Percentiles rank a stretch among this genome's conserved stretches.
Conservation (phyloP, 495 filamentous ascomycete genomes). For the Neurospora sp. region DNA sequence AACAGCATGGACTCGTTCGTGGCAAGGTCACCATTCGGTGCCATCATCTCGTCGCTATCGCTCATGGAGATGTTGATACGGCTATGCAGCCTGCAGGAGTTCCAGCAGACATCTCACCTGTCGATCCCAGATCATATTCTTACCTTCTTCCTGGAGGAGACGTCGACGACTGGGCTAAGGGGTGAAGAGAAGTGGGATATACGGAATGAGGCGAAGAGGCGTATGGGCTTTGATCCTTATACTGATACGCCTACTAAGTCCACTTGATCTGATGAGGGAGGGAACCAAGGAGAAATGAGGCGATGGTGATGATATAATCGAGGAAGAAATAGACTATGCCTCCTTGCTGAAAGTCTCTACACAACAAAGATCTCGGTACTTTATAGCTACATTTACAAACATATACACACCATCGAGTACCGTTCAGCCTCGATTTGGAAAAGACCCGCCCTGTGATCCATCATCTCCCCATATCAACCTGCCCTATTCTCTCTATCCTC, state of each 20-base stretch:
- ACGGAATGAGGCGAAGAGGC: conserved; percentile 58
- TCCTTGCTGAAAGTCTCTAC: background rate
- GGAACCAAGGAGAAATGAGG: background rate
- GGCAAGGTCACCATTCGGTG: conserved; percentile 29
- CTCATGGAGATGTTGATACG: conserved; percentile 91
- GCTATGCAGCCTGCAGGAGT: conserved; percentile 88
- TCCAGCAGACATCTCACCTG: conserved; percentile 86
- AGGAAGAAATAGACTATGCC: background rate
- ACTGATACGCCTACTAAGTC: conserved; percentile 19
- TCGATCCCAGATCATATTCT: conserved; percentile 90
- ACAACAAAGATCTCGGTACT: background rate
- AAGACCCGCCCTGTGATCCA: background rate
- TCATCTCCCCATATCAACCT: background rate
- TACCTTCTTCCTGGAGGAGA: conserved; percentile 87
- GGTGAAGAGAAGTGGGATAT: conserved; percentile 59
- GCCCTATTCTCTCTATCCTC: background rate
- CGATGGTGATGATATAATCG: background rate
- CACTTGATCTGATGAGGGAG: background rate
- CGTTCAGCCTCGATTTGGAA: background rate
- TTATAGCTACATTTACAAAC: background rate
- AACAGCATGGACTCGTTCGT: conserved; percentile 8
- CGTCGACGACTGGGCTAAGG: conserved; percentile 58
- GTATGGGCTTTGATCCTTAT: conserved; percentile 68
- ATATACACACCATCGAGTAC: background rate
- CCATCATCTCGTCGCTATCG: conserved; percentile 74